Conservation (phyloP, 2,329 filamentous ascomycete genomes). For the Colletotrichum camelliae region DNA sequence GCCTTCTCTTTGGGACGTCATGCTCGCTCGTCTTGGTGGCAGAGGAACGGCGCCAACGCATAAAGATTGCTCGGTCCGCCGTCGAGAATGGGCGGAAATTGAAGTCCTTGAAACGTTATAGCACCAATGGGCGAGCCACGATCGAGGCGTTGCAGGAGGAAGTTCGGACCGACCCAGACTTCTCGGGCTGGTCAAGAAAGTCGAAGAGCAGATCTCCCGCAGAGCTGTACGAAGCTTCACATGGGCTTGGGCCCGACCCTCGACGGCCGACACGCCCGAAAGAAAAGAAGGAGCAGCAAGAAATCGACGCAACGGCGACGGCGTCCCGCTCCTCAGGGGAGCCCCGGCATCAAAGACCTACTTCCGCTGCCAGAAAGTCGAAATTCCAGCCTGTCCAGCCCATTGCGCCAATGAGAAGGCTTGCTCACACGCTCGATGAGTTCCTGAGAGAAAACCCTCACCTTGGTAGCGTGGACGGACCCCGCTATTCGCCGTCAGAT, state of each 20-base stretch:
- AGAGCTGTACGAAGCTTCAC: not conserved
- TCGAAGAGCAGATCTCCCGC: not conserved
- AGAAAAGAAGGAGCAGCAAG: not conserved
- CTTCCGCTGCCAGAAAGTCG: not conserved
- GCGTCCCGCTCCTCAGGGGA: not conserved
- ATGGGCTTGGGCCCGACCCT: constrained; percentile 2
- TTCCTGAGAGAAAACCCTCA: not conserved
- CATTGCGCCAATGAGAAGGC: not conserved
- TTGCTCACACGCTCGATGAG: not conserved
- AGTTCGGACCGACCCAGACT: constrained; percentile 23
- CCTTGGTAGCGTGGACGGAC: not conserved
- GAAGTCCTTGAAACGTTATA: constrained; percentile 42
- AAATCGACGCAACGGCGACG: not conserved
- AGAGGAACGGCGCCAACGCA: constrained; percentile 61
- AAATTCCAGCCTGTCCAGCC: not conserved
- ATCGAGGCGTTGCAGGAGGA: constrained; percentile 28
- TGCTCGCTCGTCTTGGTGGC: constrained; percentile 60
- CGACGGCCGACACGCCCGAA: not conserved
- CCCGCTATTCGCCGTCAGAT: not conserved
- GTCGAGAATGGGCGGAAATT: constrained; percentile 59
- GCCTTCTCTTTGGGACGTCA: constrained; percentile 61
- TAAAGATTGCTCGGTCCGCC: constrained; percentile 54
- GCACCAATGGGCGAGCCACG: constrained; percentile 16
- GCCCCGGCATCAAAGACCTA: not conserved
- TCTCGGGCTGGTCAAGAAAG: constrained; percentile 28